Percentiles rank a stretch among this genome's conserved stretches.
phyloP scores from a whole-genome alignment of 179 eudicot species.

The Spinacia oleracea region DNA sequence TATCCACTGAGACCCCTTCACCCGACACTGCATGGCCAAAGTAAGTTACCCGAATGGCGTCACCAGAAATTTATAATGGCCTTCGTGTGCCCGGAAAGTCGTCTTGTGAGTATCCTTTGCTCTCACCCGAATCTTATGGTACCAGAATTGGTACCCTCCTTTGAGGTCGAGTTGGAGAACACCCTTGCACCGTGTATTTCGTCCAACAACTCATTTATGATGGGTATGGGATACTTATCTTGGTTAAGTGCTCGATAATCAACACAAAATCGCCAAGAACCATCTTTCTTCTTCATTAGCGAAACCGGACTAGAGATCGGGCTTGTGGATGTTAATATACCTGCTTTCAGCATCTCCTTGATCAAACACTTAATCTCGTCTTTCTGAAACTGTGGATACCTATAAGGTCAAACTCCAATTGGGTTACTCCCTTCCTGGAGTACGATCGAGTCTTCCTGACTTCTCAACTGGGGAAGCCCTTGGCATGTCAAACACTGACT shows the following conservation, averaged over 20 bases:
- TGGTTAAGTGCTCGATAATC: not conserved
- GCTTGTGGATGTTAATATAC: not conserved
- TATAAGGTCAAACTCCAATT: not conserved
- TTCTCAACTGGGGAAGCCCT: not conserved
- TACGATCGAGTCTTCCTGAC: not conserved
- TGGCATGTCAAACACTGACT: not conserved
- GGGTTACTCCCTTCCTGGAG: not conserved
- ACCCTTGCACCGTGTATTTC: not conserved
- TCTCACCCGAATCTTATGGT: not conserved
- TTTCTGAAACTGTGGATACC: not conserved
- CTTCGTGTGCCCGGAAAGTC: not conserved
- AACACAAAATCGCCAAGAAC: not conserved
- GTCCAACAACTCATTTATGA: not conserved
- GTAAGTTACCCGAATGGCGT: not conserved
- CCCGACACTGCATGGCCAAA: not conserved
- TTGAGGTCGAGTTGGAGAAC: not conserved
- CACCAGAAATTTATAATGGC: not conserved
- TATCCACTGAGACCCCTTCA: too few species aligned
- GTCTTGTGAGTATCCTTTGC: not conserved
- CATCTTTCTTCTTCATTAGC: not conserved
- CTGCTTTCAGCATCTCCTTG: not conserved
- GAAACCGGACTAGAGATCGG: not conserved
- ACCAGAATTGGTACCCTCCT: too few species aligned
- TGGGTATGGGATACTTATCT: not conserved
- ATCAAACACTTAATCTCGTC: not conserved